phyloP scores from a whole-genome alignment of 2,329 filamentous ascomycete species.

The Neofusicoccum laricinum region DNA sequence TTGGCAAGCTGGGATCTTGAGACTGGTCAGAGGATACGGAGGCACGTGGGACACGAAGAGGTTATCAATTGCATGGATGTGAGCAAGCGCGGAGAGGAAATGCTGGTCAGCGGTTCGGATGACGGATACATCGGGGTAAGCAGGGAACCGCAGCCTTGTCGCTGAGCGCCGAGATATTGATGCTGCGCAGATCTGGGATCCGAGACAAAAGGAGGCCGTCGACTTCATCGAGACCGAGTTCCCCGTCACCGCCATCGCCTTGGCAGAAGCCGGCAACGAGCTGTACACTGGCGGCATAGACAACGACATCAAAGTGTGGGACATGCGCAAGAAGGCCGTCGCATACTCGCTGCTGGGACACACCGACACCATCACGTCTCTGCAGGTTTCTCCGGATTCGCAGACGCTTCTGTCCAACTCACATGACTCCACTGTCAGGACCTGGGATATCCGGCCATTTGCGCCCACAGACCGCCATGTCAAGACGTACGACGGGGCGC shows the following conservation, averaged over 20 bases:
- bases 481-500: constrained; percentile 88
- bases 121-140: constrained; percentile 78
- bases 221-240: constrained; percentile 90
- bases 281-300: constrained; percentile 93
- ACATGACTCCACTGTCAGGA: constrained; percentile 89
- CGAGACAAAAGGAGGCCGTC: constrained; percentile 80
- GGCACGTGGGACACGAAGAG: constrained; percentile 90
- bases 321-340: constrained; percentile 84
- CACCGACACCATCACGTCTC: constrained; percentile 84
- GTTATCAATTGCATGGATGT: constrained; percentile 92
- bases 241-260: constrained; percentile 83
- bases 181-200: constrained; percentile 74
- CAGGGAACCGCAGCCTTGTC: constrained; percentile 7
- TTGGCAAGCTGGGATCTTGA: constrained; percentile 94
- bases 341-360: constrained; percentile 88
- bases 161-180: constrained; percentile 21
- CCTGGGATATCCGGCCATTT: constrained; percentile 95
- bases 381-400: constrained; percentile 88
- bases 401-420: constrained; percentile 87
- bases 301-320: constrained; percentile 97
- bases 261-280: constrained; percentile 94
- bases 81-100: constrained; percentile 83
- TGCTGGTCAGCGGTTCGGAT: constrained; percentile 87
- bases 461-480: constrained; percentile 83
- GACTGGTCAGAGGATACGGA: constrained; percentile 84